Evolutionary conservation across 2,329 filamentous ascomycete genomes (phyloP), one percentile per base, ranked within the genome.

Genomic region (Grosmannia clavigera): DNA sequence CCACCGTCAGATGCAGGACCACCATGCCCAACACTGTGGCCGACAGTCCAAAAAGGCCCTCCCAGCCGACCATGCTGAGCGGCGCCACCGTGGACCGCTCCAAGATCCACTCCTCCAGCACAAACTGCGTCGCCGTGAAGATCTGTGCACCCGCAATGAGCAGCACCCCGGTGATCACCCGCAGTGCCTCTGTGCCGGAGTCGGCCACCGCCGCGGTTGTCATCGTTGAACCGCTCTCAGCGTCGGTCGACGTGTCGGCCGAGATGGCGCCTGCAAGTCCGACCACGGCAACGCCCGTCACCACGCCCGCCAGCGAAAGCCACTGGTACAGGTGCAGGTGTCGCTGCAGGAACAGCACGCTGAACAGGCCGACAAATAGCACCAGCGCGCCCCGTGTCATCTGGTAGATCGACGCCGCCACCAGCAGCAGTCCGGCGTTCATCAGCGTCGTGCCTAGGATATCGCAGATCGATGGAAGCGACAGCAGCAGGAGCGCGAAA

Each of bases 381-480:
- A 99, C 92, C 51, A 99, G 79, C 0, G 94, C 94, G 10, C 94
- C 94, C 61, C 94, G 81, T 1, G 92, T 97, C 94, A 99, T 99
- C 75, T 99, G 94, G 74, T 96, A 99, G 69, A 99, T 96, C 62
- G 90, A 95, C 1, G 94, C 90, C 14, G 90, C 94, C 29, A 97
- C 92, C 70, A 97, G 92, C 56, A 97, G 80, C 65, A 99, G 79
- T 3, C 94, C 94, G 5, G 90, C 88, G 69, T 99, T 99, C 92
- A 99, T 97, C 60, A 97, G 81, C 4, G 94, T 99, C 5, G 94
- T 99, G 55, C 90, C 94, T 29, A 88, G 84, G 65, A 97, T 96
- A 71, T 99, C 94, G 74, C 92, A 96, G 69, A 91, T 87, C 51
- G 94, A 89, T 1, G 94, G 94, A 12, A 95, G 76, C 9, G 91